Evolutionary conservation across 495 filamentous ascomycete genomes (phyloP).

Genomic region (Pseudotulostoma volvatum): DNA sequence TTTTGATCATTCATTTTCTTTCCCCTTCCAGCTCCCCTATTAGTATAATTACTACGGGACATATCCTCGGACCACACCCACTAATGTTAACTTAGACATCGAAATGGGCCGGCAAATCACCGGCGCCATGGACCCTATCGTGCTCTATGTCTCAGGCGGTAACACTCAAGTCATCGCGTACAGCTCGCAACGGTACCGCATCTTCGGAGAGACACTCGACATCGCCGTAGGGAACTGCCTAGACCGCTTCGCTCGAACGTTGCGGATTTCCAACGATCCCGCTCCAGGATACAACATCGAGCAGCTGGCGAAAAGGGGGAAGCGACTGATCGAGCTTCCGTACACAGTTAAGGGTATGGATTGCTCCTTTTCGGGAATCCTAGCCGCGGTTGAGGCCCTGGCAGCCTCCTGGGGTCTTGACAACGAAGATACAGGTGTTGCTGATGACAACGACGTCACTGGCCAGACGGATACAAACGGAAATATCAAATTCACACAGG

Average conservation of each 20-base stretch:
- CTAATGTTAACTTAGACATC: constrained; percentile 38
- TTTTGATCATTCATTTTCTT: not conserved
- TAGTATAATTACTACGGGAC: no score
- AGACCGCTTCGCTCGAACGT: constrained; percentile 82
- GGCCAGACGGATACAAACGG: constrained; percentile 9
- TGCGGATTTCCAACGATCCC: constrained; percentile 86
- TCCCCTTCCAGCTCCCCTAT: not conserved
- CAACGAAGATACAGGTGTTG: constrained; percentile 20
- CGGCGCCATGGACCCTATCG: constrained; percentile 77
- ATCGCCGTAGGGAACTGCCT: constrained; percentile 97
- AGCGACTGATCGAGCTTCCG: constrained; percentile 66
- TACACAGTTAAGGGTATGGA: constrained; percentile 99
- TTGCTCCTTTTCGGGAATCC: constrained; percentile 81
- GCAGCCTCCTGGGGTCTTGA: constrained; percentile 44
- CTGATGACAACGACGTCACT: constrained; percentile 19
- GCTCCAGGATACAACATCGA: constrained; percentile 97
- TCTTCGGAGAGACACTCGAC: constrained; percentile 94
- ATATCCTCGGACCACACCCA: not conserved
- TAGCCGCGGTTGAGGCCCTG: constrained; percentile 63
- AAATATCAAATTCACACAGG: constrained; percentile 43
- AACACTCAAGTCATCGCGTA: constrained; percentile 99
- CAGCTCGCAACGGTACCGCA: constrained; percentile 80
- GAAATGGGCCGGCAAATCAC: constrained; percentile 97
- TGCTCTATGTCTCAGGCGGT: constrained; percentile 89
- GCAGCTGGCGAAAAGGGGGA: constrained; percentile 72